Evolutionary conservation across 129 eudicot genomes (phyloP), one percentile per base, ranked within the genome.

Genomic region (Tagetes erecta): DNA sequence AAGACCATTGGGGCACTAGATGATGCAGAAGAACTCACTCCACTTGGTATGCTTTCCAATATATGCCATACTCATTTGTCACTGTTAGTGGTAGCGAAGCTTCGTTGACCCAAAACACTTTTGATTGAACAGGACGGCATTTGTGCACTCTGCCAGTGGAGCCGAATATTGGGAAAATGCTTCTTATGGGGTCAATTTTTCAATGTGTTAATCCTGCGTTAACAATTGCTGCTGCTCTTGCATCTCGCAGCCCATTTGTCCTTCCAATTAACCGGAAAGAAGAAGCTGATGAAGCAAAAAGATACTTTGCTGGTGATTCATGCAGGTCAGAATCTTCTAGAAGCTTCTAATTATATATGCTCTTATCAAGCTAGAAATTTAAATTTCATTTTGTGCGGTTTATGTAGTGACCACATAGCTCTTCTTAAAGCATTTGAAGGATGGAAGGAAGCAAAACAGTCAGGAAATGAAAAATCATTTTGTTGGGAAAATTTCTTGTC

Each of bases 111-210:
- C 10, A 42, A 8, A 31, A 58, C 38, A 31, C 64, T 71, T 39
- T 34, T 13, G 0, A 45, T 80, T 58, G 68, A 57, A 62, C 92
- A 92, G 98, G 99, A 20, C 87, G 96, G 4, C 99, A 94, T 79
- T 80, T 94, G 44, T 88, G 99, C 85, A 85, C 96, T 78, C 83
- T 94, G 59, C 99, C 99, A 47, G 84, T 94, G 89, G 99, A 94
- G 75, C 99, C 99, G 47, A 88, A 86, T 74, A 94, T 94, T 7
- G 99, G 99, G 70, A 94, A 94, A 75, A 94, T 94, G 99, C 99
- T 94, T 82, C 93, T 94, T 31, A 88, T 94, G 97, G 99, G 99
- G 53, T 86, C 96, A 10, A 88, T 94, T 70, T 94, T 91, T 67
- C 97, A 91, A 75, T 94, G 99, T 78, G 87, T 94, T 12, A 81